Conservation (phyloP, 2,329 filamentous ascomycete species). For the Hypoxylon sp. region DNA sequence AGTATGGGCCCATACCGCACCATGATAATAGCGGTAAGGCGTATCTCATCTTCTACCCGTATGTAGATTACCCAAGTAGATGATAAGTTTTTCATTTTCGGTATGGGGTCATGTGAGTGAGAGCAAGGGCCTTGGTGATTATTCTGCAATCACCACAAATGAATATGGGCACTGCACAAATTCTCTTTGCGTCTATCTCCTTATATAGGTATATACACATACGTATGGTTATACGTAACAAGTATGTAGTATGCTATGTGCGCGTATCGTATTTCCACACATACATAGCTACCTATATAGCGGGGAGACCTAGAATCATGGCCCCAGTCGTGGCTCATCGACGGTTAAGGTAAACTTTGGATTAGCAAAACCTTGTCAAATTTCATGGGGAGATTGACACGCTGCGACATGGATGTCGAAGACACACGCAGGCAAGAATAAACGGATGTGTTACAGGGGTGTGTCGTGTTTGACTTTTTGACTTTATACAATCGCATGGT, state of each 20-base stretch:
- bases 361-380: slow-evolving; percentile 26
- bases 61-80: not conserved
- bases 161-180: not conserved
- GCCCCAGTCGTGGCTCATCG: slow-evolving; percentile 8
- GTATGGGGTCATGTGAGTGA: not conserved
- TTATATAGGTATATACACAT: not conserved
- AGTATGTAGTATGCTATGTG: not conserved
- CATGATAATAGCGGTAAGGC: slow-evolving; percentile 21
- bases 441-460: slow-evolving; percentile 44
- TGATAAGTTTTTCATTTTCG: slow-evolving; percentile 11
- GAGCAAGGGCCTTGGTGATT: not conserved
- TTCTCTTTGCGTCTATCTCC: slow-evolving; percentile 9
- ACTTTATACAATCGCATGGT: slow-evolving; percentile 28
- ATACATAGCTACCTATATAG: not conserved
- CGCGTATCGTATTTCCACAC: not conserved
- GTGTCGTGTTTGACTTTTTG: slow-evolving; percentile 27
- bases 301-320: slow-evolving; percentile 10
- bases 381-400: slow-evolving; percentile 19
- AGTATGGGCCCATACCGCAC: slow-evolving; percentile 35
- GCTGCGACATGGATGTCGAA: slow-evolving; percentile 1
- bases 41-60: slow-evolving; percentile 4
- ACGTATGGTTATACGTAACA: not conserved
- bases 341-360: slow-evolving; percentile 21
- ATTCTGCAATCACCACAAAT: slow-evolving; percentile 1
- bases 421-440: slow-evolving; percentile 32